Base-by-base conservation (phyloP, 2,329 filamentous ascomycete genomes). In the Teratosphaeria viscida region DNA sequence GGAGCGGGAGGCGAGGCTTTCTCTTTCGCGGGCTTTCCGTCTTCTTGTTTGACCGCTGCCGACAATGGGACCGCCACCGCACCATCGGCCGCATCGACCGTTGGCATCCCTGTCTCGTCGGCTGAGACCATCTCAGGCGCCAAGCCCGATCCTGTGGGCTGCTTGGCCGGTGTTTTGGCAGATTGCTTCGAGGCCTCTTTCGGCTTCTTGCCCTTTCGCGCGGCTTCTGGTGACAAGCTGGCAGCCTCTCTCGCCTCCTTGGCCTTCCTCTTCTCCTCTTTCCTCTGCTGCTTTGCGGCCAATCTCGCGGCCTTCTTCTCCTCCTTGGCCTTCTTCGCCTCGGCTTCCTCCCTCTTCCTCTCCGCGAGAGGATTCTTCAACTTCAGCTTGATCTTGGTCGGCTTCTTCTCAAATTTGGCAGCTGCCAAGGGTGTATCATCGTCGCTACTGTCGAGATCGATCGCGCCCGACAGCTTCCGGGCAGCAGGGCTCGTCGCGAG, bases 391-490 rank as follows among this genome's bases (percentile, higher is more conserved):
- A 60, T 32, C 58, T 57, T 60, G 16, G 53, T 32, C 14, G 26
- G 35, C 39, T 60, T 57, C 16, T 52, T 49, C 5, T 49, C 43
- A 16, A 23, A 10, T 19, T 11, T 49, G 8, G 43, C n/a, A n/a
- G 43, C 43, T 7, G 27, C 27, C 5, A 54, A 16, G 5, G 53
- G 53, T 23, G 53, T 54, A 26, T 32, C 34, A 32, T 70, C 74
- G 60, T 82, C 79, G 37, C 79, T 83, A 12, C 47, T 43, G 19
- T 63, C 64, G 6, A 78, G 71, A 32, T 57, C 82, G 37, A 82
- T 84, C 2, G 82, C 83, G 19, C 43, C 43, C 5, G 43, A 49
- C 43, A 49, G 43, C 19, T 49, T 49, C 43, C 43, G 23, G 5
- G 43, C 43, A 19, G 56, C 60, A 6, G 62, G 62, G 52, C 64